phyloP scores from a whole-genome alignment of 2,329 filamentous ascomycete species.

The Aspergillus clavatus region DNA sequence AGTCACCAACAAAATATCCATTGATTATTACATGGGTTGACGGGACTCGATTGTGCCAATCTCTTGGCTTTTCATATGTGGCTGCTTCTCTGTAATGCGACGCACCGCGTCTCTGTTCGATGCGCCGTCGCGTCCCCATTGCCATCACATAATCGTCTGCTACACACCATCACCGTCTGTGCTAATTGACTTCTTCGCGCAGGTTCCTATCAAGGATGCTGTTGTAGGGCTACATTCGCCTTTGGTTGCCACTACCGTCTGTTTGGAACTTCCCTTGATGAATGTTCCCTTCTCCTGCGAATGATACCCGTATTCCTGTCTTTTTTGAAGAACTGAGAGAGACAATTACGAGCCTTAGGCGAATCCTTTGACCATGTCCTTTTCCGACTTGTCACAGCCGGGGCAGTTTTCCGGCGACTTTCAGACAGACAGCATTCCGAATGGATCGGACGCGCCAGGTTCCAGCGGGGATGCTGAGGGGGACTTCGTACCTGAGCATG shows the following conservation, averaged over 20 bases:
- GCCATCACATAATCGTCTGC: conserved; percentile 3
- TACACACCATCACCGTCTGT: too few species aligned
- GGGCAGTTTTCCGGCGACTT: conserved; percentile 22
- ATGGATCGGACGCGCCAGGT: conserved; percentile 22
- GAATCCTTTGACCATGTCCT: conserved; percentile 29
- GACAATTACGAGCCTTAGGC: conserved; percentile 4
- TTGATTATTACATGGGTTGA: conserved; percentile 1
- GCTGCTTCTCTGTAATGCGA: conserved; percentile 5
- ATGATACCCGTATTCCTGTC: conserved; percentile 14
- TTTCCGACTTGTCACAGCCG: conserved; percentile 27
- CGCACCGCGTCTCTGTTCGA: conserved; percentile 8
- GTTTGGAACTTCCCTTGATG: conserved; percentile 20
- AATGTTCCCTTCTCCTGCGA: conserved; percentile 18
- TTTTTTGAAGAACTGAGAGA: too few species aligned
- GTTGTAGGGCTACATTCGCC: conserved; percentile 17
- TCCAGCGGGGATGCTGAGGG: conserved; percentile 16
- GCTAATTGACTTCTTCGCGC: conserved; percentile 13
- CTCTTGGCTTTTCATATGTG: conserved; percentile 9
- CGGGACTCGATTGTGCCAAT: not conserved
- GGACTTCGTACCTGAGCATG: conserved; percentile 20
- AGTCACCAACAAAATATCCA: too few species aligned
- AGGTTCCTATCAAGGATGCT: conserved; percentile 29
- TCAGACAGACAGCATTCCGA: conserved; percentile 20
- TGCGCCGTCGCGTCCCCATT: conserved; percentile 15
- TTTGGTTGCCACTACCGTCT: conserved; percentile 19